Evolutionary conservation across 306 rosid species (phyloP).

Genomic region (Morella rubra): DNA sequence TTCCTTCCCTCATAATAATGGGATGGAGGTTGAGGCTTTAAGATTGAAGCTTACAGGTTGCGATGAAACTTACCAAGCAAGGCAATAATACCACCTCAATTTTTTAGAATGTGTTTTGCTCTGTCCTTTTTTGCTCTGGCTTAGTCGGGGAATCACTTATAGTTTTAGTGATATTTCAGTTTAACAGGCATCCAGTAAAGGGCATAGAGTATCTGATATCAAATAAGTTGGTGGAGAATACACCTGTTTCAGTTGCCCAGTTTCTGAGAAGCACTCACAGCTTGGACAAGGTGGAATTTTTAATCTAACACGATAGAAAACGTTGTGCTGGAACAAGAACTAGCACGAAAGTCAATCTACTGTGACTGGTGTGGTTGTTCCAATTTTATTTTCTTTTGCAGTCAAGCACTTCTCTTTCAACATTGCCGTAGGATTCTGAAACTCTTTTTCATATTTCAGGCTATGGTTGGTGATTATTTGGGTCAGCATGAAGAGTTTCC

Average conservation of each 20-base stretch:
- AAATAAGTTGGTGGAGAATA: conserved; percentile 84
- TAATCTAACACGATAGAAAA: conserved; percentile 16
- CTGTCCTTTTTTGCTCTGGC: conserved; percentile 23
- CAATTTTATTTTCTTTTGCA: not conserved
- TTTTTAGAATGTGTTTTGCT: conserved; percentile 3
- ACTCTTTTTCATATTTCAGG: conserved; percentile 53
- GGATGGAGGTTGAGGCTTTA: not conserved
- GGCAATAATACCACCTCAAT: not conserved
- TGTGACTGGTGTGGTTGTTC: not conserved
- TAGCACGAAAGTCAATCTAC: not conserved
- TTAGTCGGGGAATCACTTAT: conserved; percentile 44
- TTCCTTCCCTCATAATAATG: not conserved
- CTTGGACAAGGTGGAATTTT: conserved; percentile 77
- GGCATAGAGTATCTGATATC: conserved; percentile 82
- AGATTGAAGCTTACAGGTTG: not conserved
- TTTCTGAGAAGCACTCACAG: conserved; percentile 80
- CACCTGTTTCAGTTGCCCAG: conserved; percentile 85
- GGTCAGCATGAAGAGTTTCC: conserved; percentile 99
- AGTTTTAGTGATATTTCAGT: conserved; percentile 60
- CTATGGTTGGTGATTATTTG: conserved; percentile 91
- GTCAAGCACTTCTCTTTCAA: conserved; percentile 21
- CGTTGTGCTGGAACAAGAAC: not conserved
- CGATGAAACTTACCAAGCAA: conserved; percentile 8
- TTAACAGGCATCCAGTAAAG: conserved; percentile 86
- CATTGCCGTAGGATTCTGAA: conserved; percentile 28